Evolutionary conservation across 495 filamentous ascomycete species (phyloP).

Genomic region (Friedmanniomyces endolithicus): DNA sequence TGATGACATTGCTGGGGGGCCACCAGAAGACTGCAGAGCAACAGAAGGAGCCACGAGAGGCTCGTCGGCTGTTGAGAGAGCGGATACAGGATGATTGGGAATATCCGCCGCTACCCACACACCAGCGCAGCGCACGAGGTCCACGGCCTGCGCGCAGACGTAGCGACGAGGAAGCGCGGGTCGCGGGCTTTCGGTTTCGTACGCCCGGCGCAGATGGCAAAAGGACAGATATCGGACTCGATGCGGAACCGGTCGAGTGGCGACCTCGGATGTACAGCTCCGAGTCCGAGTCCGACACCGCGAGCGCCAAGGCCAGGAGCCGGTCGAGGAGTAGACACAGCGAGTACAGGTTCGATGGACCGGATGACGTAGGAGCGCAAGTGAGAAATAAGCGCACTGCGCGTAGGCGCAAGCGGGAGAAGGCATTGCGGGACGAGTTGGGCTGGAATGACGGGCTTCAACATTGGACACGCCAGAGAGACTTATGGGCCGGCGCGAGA

Average conservation of each 20-base stretch:
- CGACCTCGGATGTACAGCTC: conserved; percentile 32
- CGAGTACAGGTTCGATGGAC: conserved; percentile 52
- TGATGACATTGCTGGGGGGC: conserved; percentile 8
- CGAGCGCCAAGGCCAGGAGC: not conserved
- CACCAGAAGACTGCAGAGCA: conserved; percentile 6
- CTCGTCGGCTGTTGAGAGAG: conserved; percentile 34
- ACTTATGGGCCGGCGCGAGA: conserved; percentile 76
- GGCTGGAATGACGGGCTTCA: conserved; percentile 70
- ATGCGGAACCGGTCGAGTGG: conserved; percentile 26
- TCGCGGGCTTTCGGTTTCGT: conserved; percentile 16
- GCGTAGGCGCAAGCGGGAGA: conserved; percentile 47
- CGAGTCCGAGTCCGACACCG: conserved; percentile 11
- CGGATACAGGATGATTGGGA: conserved; percentile 50
- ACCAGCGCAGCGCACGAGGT: conserved; percentile 25
- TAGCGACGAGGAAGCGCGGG: conserved; percentile 2
- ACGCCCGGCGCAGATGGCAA: not conserved
- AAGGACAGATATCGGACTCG: conserved; percentile 16
- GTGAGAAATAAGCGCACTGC: conserved; percentile 28
- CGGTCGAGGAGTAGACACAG: not conserved
- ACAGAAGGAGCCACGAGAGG: conserved; percentile 22
- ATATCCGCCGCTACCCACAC: conserved; percentile 16
- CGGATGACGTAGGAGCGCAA: conserved; percentile 43
- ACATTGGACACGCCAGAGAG: conserved; percentile 59
- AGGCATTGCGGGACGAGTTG: conserved; percentile 57
- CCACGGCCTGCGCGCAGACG: conserved; percentile 26